A percentile compares a stretch with the other conserved stretches of the same genome.
These are phyloP conservation scores for Mucor irregularis DNA, from an alignment of 371 early-diverging fungal genomes.

Conservation along the genomic window DNA sequence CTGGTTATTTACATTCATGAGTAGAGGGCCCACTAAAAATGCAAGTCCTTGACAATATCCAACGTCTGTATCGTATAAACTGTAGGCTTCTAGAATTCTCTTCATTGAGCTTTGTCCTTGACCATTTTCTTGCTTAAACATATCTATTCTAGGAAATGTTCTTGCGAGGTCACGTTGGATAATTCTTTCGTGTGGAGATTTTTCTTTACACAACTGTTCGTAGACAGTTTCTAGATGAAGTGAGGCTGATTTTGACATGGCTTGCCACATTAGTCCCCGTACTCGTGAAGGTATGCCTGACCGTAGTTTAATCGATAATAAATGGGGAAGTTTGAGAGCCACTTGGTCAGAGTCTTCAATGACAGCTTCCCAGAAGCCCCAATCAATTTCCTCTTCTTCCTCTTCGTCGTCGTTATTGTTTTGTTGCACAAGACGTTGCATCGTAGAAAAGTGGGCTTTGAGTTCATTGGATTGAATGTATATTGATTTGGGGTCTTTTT, in stretches of 20 bases:
- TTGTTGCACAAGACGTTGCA: constrained; percentile 46
- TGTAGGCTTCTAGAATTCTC: constrained; percentile 87
- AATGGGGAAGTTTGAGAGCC: constrained; percentile 58
- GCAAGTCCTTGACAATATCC: constrained; percentile 98
- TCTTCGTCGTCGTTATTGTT: not conserved
- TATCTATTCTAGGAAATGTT: constrained; percentile 86
- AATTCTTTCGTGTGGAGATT: constrained; percentile 84
- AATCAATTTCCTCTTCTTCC: constrained; percentile 59
- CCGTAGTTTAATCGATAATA: constrained; percentile 68
- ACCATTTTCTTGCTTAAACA: constrained; percentile 83
- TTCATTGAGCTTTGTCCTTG: constrained; percentile 83
- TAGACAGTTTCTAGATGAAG: constrained; percentile 81
- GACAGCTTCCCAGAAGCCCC: constrained; percentile 93
- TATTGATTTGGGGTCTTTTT: constrained; percentile 59
- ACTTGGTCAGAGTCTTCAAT: constrained; percentile 79
- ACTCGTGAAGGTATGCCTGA: constrained; percentile 83
- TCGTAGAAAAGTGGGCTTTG: constrained; percentile 50
- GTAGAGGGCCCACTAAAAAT: constrained; percentile 88
- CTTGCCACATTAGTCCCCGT: constrained; percentile 91
- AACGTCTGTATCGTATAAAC: constrained; percentile 86
- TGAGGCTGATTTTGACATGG: constrained; percentile 81
- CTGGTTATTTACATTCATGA: constrained; percentile 71
- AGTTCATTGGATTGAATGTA: constrained; percentile 56
- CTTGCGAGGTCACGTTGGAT: constrained; percentile 90
- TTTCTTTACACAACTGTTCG: constrained; percentile 74